phyloP scores from a whole-genome alignment of 2,329 filamentous ascomycete species.

The Colletotrichum endophyticum region DNA sequence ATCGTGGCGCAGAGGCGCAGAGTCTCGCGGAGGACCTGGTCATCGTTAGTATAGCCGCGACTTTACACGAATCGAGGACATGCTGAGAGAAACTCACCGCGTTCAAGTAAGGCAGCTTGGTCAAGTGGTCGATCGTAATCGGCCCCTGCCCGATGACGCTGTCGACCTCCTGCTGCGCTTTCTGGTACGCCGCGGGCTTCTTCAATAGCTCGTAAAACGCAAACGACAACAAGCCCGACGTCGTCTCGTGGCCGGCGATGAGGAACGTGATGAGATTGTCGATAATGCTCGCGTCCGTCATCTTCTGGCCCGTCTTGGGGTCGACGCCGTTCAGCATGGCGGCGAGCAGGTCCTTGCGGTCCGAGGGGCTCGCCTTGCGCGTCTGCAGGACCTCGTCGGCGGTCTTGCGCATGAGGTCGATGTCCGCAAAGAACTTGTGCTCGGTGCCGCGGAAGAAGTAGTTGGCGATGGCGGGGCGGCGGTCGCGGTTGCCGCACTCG shows the following conservation, averaged over 20 bases:
- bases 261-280: conserved; percentile 75
- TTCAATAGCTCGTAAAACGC: conserved; percentile 69
- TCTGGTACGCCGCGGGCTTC: conserved; percentile 62
- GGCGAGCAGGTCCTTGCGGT: conserved; percentile 67
- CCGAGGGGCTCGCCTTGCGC: conserved; percentile 54
- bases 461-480: conserved; percentile 49
- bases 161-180: conserved; percentile 73
- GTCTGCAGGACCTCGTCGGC: conserved; percentile 64
- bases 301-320: conserved; percentile 64
- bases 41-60: conserved; percentile 13
- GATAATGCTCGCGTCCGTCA: conserved; percentile 64
- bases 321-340: conserved; percentile 70
- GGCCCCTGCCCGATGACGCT: conserved; percentile 62
- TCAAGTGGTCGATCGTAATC: conserved; percentile 63
- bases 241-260: conserved; percentile 74
- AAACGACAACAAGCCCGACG: conserved; percentile 70
- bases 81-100: conserved; percentile 39
- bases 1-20: conserved; percentile 31
- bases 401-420: conserved; percentile 55
- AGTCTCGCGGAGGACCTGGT: conserved; percentile 59
- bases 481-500: conserved; percentile 56
- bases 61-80: background rate
- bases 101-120: conserved; percentile 66
- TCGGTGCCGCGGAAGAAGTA: conserved; percentile 48
- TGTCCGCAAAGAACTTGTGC: conserved; percentile 53